These are phyloP conservation scores for Juglanconis oblonga DNA, from an alignment of 2,329 filamentous ascomycete genomes.

Conservation along the genomic window DNA sequence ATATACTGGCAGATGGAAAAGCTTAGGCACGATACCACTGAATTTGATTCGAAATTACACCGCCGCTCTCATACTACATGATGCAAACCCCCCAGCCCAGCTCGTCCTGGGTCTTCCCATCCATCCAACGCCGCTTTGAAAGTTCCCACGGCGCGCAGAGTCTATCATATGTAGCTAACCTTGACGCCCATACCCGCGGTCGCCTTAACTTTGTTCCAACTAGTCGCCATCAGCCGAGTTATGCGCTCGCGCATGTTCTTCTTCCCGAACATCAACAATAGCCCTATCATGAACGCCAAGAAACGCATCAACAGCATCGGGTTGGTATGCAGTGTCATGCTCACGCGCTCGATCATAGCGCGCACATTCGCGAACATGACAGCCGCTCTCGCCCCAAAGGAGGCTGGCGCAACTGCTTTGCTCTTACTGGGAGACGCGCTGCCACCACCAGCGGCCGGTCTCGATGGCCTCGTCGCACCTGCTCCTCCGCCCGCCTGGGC, in stretches of 20 bases:
- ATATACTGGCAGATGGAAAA: neutral
- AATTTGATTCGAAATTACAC: constrained; percentile 6
- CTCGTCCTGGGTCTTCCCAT: neutral
- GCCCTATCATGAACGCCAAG: constrained; percentile 74
- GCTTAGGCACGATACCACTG: constrained; percentile 5
- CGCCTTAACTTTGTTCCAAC: constrained; percentile 77
- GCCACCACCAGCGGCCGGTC: constrained; percentile 4
- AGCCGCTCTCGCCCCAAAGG: constrained; percentile 46
- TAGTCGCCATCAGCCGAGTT: constrained; percentile 62
- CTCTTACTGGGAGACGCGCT: constrained; percentile 22
- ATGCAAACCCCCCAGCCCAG: neutral
- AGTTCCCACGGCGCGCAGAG: neutral
- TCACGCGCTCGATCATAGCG: constrained; percentile 49
- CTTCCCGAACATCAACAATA: constrained; percentile 74
- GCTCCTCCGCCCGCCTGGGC: constrained; percentile 9
- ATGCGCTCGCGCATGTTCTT: constrained; percentile 73
- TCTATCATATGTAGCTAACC: constrained; percentile 82
- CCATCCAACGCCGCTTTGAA: constrained; percentile 1
- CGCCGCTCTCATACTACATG: constrained; percentile 8
- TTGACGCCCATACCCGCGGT: constrained; percentile 97
- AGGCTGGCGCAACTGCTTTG: constrained; percentile 32
- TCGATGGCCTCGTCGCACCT: constrained; percentile 9
- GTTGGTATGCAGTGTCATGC: constrained; percentile 51
- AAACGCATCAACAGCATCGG: constrained; percentile 58
- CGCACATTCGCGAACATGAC: constrained; percentile 53